Evolutionary conservation across 768 basidiomycete species (phyloP), one percentile per base, ranked within the genome.

Genomic region (Naganishia vishniacii): DNA sequence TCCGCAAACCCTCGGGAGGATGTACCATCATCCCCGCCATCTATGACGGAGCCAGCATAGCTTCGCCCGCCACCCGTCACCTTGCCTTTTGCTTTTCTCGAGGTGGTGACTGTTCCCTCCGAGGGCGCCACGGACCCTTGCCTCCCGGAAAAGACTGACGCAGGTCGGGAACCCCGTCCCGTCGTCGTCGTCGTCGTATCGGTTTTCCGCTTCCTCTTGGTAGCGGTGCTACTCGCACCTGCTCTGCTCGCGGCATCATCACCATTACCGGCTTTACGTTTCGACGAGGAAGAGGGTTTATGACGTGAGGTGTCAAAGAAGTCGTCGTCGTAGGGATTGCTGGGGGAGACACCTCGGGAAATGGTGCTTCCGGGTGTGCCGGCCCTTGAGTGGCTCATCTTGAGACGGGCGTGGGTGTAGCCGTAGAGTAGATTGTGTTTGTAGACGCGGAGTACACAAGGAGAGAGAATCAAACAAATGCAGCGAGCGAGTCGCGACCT

Each of bases 301-400:
- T 34, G 32, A 12, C 13, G 13, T 44, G 42, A 12, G 42, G 42
- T 44, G 37, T 56, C 53, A 15, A 56, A 56, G 23, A 56, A 12
- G 51, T 53, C 53, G 34, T 56, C 49, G 31, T 51, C 32, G 53
- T 56, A n/a, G 53, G 53, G 37, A 18, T 56, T 56, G 53, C 53
- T 56, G 3, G 53, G 53, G 6, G 53, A 56, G 53, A 56, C 53
- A 20, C 53, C 53, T 26, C 53, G 53, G 34, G 53, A 56, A 40
- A 25, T 56, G 18, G 37, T 40, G 25, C 53, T 56, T 56, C 32
- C 23, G n/a, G 53, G 53, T 6, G 53, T 40, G 9, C 23, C 53
- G 23, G 53, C 53, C 16, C 53, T 56, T n/a, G 53, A 56, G 53
- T 34, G 53, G 20, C 40, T 56, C 53, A 56, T 56, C 20, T 34